Base-by-base conservation (phyloP, 371 early-diverging fungal species). In the Apophysomyces variabilis region DNA sequence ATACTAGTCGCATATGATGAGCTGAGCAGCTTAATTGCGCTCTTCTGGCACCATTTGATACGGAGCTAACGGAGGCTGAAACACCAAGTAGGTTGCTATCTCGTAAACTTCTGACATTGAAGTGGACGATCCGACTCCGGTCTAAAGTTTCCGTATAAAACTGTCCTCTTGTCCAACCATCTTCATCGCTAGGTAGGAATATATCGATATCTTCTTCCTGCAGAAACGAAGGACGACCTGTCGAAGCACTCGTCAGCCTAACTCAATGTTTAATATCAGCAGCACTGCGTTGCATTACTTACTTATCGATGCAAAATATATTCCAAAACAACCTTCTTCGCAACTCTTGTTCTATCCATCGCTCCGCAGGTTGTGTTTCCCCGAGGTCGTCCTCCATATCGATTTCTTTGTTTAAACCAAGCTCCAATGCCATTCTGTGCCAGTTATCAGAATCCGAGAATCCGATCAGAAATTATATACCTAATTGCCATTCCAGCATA, bases 401-500 rank as follows among this genome's bases (percentile, higher is more conserved):
- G 5, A 50, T 69, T 56, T 89, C 87, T 11, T 78, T 80, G 54
- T 89, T 77, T 54, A 89, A 54, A 0, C 78, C 79, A 1, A 87
- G 60, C 35, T 89, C 85, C 14, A 82, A 61, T 1, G 82, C 79
- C 80, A 83, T 84, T 11, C 90, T 77, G 68, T 21, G 50, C 44
- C 21, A 3, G 57, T 61, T 56, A 58, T 38, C 35, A 57, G 35
- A 60, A 21, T 43, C 43, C n/a, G 41, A n/a, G 46, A 61, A 18
- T 36, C 26, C 45, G 3, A 9, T 7, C 9, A 16, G 7, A 7
- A 60, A 35, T 47, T 38, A 36, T 57, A 46, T 62, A 72, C 73
- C 74, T 65, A 16, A 85, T 76, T 5, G 90, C 88, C 71, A 89
- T 80, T 13, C 88, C 89, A 1, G 75, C 70, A 69, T 84, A 88